A percentile compares a stretch with the other conserved stretches of the same genome.
Evolutionary conservation across 1,139 yeast species (phyloP).

Genomic region (Saccharomycopsis hybrid): DNA sequence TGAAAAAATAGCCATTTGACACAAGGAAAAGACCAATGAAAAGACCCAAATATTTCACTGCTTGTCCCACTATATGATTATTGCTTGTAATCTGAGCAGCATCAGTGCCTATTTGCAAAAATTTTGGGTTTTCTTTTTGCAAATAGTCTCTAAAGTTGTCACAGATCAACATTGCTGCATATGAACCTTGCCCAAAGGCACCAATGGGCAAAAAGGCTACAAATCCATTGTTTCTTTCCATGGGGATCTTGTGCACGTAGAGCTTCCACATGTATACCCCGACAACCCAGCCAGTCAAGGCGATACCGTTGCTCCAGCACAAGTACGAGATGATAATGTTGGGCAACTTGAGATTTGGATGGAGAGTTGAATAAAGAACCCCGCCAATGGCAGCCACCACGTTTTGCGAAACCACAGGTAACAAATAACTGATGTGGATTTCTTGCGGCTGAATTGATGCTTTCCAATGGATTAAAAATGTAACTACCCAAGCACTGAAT

Average conservation of each 20-base stretch:
- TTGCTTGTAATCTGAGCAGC: slow-evolving; percentile 16
- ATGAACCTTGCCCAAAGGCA: slow-evolving; percentile 77
- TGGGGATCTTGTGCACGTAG: slow-evolving; percentile 54
- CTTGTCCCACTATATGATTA: slow-evolving; percentile 22
- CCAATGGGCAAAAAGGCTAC: slow-evolving; percentile 60
- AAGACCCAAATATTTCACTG: slow-evolving; percentile 28
- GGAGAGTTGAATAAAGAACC: slow-evolving; percentile 40
- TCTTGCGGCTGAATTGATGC: slow-evolving; percentile 31
- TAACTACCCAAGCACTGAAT: slow-evolving; percentile 49
- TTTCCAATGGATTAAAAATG: slow-evolving; percentile 40
- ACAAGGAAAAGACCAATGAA: slow-evolving; percentile 43
- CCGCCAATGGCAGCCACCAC: slow-evolving; percentile 69
- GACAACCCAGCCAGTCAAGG: slow-evolving; percentile 50
- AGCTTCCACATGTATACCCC: slow-evolving; percentile 55
- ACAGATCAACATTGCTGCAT: slow-evolving; percentile 56
- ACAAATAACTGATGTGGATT: slow-evolving; percentile 42
- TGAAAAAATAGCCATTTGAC: slow-evolving; percentile 59
- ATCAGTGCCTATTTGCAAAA: slow-evolving; percentile 21
- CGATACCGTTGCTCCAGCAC: slow-evolving; percentile 64
- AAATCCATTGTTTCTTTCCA: slow-evolving; percentile 37
- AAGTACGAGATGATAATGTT: slow-evolving; percentile 50
- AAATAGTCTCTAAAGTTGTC: slow-evolving; percentile 30
- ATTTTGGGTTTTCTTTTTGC: slow-evolving; percentile 14
- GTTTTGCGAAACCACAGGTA: slow-evolving; percentile 72
- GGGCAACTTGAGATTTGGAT: slow-evolving; percentile 39